These are phyloP conservation scores for Fremontodendron californicum DNA, from an alignment of 345 rosid species.

Conservation along the genomic window DNA sequence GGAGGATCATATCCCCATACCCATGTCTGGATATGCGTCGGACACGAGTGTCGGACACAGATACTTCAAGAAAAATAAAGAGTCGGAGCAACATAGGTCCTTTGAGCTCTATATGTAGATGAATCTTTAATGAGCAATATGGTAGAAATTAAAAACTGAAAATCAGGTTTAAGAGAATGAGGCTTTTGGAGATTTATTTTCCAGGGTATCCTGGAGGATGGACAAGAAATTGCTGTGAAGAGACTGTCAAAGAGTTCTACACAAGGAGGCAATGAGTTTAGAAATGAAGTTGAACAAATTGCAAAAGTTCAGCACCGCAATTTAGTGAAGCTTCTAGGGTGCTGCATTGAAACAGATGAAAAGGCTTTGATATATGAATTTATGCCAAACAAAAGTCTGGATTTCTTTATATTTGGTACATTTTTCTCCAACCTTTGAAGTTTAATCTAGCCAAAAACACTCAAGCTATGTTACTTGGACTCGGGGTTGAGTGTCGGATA, in stretches of 20 bases:
- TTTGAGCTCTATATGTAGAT: neutral
- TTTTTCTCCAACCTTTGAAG: neutral
- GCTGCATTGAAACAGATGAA: conserved; percentile 12
- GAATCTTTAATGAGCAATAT: neutral
- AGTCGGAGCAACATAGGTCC: too few relatives aligned
- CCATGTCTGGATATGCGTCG: too few relatives aligned
- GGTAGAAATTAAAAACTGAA: neutral
- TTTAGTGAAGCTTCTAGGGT: conserved; percentile 15
- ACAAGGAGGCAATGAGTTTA: conserved; percentile 11
- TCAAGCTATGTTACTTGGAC: too few relatives aligned
- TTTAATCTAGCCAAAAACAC: neutral
- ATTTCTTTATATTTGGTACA: conserved; percentile 11
- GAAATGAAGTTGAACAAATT: conserved; percentile 10
- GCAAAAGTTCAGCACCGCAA: conserved; percentile 20
- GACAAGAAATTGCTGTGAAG: conserved; percentile 22
- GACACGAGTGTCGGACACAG: too few relatives aligned
- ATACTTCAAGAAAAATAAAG: too few relatives aligned
- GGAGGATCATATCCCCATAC: too few relatives aligned
- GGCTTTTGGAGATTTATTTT: too few relatives aligned
- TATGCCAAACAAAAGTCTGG: conserved; percentile 12
- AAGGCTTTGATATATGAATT: conserved; percentile 12
- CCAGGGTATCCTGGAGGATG: conserved; percentile 1
- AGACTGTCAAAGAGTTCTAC: conserved; percentile 14
- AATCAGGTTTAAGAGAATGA: neutral
- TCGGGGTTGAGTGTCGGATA: too few relatives aligned